Percentiles rank a stretch among this genome's conserved stretches.
Conservation (phyloP, 352 stramenopile genomes). For the Phytophthora cryptogea region DNA sequence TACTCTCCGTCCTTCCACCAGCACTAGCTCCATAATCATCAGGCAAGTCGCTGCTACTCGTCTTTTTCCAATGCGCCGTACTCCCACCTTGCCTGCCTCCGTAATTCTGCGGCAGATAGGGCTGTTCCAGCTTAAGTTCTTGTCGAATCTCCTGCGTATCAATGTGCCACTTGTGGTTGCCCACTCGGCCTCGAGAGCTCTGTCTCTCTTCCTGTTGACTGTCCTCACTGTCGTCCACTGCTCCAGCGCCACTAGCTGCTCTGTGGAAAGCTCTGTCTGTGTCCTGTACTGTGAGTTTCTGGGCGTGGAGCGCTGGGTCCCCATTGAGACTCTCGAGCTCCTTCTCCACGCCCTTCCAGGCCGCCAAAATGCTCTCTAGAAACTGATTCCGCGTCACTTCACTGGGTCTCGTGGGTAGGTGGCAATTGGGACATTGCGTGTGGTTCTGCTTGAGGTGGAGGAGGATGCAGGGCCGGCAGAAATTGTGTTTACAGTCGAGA, state of each 20-base stretch:
- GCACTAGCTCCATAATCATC: conserved; percentile 37
- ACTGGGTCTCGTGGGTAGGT: conserved; percentile 72
- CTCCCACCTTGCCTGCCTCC: conserved; percentile 13
- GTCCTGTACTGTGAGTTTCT: conserved; percentile 33
- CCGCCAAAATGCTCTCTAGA: conserved; percentile 78
- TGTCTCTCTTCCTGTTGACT: conserved; percentile 15
- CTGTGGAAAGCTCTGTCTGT: conserved; percentile 42
- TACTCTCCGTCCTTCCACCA: conserved; percentile 5
- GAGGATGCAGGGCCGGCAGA: conserved; percentile 79
- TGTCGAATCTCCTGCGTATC: conserved; percentile 65
- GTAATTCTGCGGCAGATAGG: conserved; percentile 36
- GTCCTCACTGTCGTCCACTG: background rate
- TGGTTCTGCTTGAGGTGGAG: conserved; percentile 61
- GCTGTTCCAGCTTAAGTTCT: conserved; percentile 41
- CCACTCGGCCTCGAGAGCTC: conserved; percentile 44
- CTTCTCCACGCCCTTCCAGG: conserved; percentile 77
- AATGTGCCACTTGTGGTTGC: conserved; percentile 75
- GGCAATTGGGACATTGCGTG: conserved; percentile 69
- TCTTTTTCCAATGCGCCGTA: conserved; percentile 33
- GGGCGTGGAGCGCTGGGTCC: conserved; percentile 39
- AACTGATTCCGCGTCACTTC: conserved; percentile 89
- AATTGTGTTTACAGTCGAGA: conserved; percentile 90
- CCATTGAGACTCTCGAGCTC: conserved; percentile 50
- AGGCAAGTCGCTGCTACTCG: conserved; percentile 46
- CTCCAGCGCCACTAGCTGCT: conserved; percentile 12